Base-by-base conservation (phyloP, 768 basidiomycete genomes). In the Panaeolus papilionaceus region DNA sequence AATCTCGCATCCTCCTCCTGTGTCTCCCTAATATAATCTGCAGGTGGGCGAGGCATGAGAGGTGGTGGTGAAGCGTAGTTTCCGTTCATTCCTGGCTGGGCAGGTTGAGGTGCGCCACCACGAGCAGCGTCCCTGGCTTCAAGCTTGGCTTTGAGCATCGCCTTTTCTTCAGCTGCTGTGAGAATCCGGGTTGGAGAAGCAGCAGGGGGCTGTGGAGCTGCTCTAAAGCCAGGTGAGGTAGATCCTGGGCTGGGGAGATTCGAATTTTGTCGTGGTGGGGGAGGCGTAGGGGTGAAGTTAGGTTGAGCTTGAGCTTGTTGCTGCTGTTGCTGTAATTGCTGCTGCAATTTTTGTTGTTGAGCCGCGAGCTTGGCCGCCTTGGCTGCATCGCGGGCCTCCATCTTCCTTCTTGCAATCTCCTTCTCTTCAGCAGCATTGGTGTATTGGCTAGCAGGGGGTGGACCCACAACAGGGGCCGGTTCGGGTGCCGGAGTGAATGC, bases 131-230 rank as follows among this genome's bases (percentile, higher is more conserved):
- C 86, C 70, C 89, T 86, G 1, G 83, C 84, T 33, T 86, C 91
- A 70, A 86, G 92, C 75, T 83, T 85, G 4, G 90, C 89, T 42
- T 80, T 82, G 11, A 94, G 75, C 66, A 86, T 75, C 23, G 90
- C 91, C 79, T 95, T 94, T 78, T 95, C 93, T 71, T 94, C 92
- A 0, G 87, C 88, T 2, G 93, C 93, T 1, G 89, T 89, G 63
- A 93, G 77, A 0, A 83, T 66, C 40, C 76, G 69, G 18, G 72
- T 64, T 37, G 71, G 64, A 4, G 78, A 68, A 18, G 73, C 65
- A 14, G 74, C 68, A 7, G 82, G 80, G 4, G 81, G 76, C 9
- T 77, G 62, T 3, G 84, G 82, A 20, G 80, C 72, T 26, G 83
- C 79, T 62, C 79, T 72, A 20, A 71, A 73, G 3, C 74, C 72